Evolutionary conservation across 192 early-diverging fungal genomes (phyloP).

Genomic region (Coemansia sp.): DNA sequence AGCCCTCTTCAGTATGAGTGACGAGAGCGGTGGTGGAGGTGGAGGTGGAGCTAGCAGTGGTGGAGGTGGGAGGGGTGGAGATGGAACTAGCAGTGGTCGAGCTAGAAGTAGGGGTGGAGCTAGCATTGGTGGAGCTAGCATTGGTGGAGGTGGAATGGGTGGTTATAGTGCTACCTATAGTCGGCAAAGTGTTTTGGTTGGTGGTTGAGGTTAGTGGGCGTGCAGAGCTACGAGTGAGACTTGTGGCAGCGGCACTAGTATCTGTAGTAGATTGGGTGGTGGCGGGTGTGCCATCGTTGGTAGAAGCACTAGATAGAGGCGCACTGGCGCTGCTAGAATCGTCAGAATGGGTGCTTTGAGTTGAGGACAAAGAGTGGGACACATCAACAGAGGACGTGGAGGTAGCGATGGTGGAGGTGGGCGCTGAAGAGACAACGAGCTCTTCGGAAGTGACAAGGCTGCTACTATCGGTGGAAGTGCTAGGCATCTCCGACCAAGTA

Average conservation of each 20-base stretch:
- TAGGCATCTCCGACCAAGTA: neutral
- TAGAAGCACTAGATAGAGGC: neutral
- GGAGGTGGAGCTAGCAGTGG: neutral
- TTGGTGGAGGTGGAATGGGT: neutral
- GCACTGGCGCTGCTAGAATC: neutral
- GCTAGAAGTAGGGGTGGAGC: neutral
- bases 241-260: neutral
- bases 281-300: neutral
- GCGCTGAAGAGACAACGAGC: neutral
- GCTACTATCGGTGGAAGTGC: neutral
- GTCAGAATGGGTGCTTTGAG: neutral
- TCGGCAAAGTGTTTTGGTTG: neutral
- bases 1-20: neutral
- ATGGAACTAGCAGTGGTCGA: neutral
- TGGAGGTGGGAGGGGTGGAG: neutral
- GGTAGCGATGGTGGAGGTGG: neutral
- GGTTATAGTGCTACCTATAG: neutral
- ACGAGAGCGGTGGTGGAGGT: neutral
- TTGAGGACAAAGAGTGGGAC: neutral
- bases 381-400: neutral
- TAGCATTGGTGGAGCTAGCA: neutral
- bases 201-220: slow-evolving; percentile 1
- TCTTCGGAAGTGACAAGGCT: neutral
- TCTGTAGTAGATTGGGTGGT: neutral
- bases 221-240: neutral